Base-by-base conservation (phyloP, 345 rosid species). In the Moringa oleifera region DNA sequence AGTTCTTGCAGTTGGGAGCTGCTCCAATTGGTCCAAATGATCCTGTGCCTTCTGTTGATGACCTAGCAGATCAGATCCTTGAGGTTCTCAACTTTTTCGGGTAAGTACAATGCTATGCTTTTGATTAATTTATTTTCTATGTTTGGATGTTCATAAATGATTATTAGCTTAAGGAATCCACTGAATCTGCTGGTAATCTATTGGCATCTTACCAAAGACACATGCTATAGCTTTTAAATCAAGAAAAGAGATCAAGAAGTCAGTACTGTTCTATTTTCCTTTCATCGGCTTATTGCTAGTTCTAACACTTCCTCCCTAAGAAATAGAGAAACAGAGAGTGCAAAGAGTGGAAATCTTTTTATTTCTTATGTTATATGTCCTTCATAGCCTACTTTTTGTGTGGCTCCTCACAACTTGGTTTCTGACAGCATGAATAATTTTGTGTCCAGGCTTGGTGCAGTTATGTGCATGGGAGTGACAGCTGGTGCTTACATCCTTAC, bases 391-490 rank as follows among this genome's bases (percentile, higher is more conserved):
- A 19, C 52, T 69, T 13, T 20, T 57, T 18, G 20, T 62, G 18
- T 3, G n/a, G 15, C 22, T 54, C 22, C 12, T 24, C n/a, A 11
- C 61, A 47, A 19, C 54, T 25, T 55, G 15, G 31, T 23, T 77
- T 52, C 64, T 78, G 51, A 74, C 61, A 63, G 55, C 33, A 51
- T 46, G 59, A 49, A 58, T 21, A 17, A 28, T 25, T 54, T 23
- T 25, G 24, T 63, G 5, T 60, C 31, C 79, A 93, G 99, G 78
- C 95, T 90, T 58, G 91, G 85, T 53, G 74, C 88, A 51, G 97
- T 94, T 45, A 94, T 90, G 96, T 94, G 99, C 73, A 85, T 90
- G 95, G 99, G 97, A 63, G 90, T 90, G 51, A 86, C 96, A 18
- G 95, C 96, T 0, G 96, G 99, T 71, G 99, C 97, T 66, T 90